phyloP scores from a whole-genome alignment of 352 stramenopile species.

The Phytophthora pistaciae region DNA sequence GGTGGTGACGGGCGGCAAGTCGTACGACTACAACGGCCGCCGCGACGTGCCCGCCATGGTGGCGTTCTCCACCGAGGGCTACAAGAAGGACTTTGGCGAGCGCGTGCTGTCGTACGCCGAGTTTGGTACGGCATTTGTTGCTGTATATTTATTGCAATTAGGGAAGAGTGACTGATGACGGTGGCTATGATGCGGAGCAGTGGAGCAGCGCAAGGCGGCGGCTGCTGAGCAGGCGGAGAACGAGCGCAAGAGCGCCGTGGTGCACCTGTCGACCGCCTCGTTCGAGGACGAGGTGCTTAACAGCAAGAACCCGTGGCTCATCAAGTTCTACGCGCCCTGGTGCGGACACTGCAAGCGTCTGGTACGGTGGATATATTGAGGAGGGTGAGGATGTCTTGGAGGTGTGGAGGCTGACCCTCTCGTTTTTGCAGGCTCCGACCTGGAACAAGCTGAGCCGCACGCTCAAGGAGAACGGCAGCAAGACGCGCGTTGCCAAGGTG shows the following conservation, averaged over 20 bases:
- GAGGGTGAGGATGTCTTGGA: neutral
- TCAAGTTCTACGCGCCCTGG: constrained; percentile 89
- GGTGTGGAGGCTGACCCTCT: neutral
- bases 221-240: constrained; percentile 63
- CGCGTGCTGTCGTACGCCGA: constrained; percentile 61
- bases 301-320: constrained; percentile 72
- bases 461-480: constrained; percentile 69
- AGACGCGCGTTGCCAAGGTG: constrained; percentile 70
- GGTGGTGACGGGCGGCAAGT: constrained; percentile 64
- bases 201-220: constrained; percentile 44
- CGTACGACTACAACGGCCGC: constrained; percentile 76
- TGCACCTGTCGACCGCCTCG: constrained; percentile 53
- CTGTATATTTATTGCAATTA: neutral
- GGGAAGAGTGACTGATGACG: neutral
- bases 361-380: constrained; percentile 35
- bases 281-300: constrained; percentile 74
- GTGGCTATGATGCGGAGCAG: neutral
- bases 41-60: constrained; percentile 68
- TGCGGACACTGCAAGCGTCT: constrained; percentile 87
- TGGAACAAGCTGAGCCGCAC: constrained; percentile 85
- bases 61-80: constrained; percentile 60
- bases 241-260: constrained; percentile 60
- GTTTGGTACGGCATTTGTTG: constrained; percentile 30
- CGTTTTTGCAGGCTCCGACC: constrained; percentile 37
- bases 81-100: constrained; percentile 80